Evolutionary conservation across 1,284 basidiomycete genomes (phyloP).

Genomic region (Ustilago tritici): DNA sequence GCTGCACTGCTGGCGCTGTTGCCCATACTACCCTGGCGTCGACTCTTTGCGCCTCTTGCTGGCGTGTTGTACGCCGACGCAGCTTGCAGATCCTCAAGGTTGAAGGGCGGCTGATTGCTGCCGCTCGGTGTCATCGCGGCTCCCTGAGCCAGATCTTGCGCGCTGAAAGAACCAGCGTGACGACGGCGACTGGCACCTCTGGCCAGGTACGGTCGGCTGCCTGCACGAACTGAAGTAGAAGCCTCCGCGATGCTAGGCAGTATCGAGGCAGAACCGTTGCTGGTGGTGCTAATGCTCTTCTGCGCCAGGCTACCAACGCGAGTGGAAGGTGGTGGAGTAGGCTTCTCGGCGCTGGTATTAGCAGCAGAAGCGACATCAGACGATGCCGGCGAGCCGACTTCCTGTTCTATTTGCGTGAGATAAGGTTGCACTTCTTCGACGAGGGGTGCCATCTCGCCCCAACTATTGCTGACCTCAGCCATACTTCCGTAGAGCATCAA

Average conservation of each 20-base stretch:
- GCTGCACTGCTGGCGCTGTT: conserved; percentile 37
- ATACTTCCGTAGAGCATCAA: conserved; percentile 89
- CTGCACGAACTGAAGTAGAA: conserved; percentile 37
- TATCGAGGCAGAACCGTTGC: conserved; percentile 26
- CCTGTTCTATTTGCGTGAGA: conserved; percentile 38
- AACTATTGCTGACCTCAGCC: conserved; percentile 87
- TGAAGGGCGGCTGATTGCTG: conserved; percentile 43
- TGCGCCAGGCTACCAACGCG: conserved; percentile 29
- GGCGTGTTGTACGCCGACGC: conserved; percentile 44
- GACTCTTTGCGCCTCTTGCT: conserved; percentile 14
- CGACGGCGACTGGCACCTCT: conserved; percentile 41
- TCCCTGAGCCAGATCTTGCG: conserved; percentile 60
- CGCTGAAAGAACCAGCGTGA: conserved; percentile 64
- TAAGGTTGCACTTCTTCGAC: conserved; percentile 75
- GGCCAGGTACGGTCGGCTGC: conserved; percentile 34
- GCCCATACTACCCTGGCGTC: conserved; percentile 32
- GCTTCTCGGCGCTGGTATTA: conserved; percentile 1
- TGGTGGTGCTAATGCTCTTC: conserved; percentile 29
- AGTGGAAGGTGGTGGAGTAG: conserved; percentile 31
- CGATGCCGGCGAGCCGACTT: conserved; percentile 18
- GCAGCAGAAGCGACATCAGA: conserved; percentile 9
- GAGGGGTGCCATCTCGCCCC: conserved; percentile 82
- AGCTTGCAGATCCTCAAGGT: conserved; percentile 44
- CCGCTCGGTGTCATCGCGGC: conserved; percentile 52
- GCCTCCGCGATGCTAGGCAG: conserved; percentile 64